Base-by-base conservation (phyloP, 768 basidiomycete species). In the Termitomyces sp. region DNA sequence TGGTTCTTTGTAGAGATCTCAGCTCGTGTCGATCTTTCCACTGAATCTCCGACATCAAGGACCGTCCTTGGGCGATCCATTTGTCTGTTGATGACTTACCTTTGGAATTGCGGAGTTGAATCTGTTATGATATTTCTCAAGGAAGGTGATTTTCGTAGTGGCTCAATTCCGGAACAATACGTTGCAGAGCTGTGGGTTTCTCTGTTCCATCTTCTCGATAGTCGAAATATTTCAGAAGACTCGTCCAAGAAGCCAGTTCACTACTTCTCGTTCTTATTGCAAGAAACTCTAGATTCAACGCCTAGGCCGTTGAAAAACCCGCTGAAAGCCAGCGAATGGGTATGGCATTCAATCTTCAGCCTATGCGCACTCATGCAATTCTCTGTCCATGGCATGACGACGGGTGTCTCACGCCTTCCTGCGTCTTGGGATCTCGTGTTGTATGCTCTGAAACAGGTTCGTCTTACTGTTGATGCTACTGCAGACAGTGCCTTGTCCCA, bases 301-400 rank as follows among this genome's bases (percentile, higher is more conserved):
- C 36, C 16, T 12, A 60, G 62, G 49, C 56, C 62, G 30, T 57
- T 70, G 13, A 67, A 67, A 5, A 71, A 77, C 22, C 71, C 75
- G 24, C 61, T 81, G 1, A 73, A 77, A 44, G 72, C 73, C 16
- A 86, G 84, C 64, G 95, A 98, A 70, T 66, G 75, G 15, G 73
- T 85, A n/a, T 95, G 94, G 90, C 78, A 77, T 39, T 75, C 79
- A 7, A 77, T 89, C 6, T 88, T 92, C 66, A 80, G 77, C 27
- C 70, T 95, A 1, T 89, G 84, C 59, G 81, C 87, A 1, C 70
- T 95, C 13, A 90, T 91, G 0, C 94, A 95, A 65, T 91, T 96
- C 73, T 88, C 87, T 1, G 66, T 75, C 6, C 69, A 73, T 59
- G 77, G 77, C n/a, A 74, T 76, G 73, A 67, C 70, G 11, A 70